phyloP scores from a whole-genome alignment of 441 rosid genomes.

The Syzygium malaccense region DNA sequence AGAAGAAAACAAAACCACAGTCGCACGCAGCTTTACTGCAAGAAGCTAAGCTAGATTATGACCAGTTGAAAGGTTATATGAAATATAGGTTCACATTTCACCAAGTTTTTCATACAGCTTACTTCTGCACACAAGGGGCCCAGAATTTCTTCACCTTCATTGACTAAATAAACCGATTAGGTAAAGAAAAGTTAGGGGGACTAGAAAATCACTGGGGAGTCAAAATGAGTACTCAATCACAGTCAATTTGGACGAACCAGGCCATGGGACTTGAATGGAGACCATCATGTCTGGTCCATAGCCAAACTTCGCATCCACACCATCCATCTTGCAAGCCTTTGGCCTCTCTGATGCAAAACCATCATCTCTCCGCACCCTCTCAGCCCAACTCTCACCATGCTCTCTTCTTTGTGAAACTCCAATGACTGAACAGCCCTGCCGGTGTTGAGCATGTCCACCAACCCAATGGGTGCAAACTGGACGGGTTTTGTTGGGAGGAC shows the following conservation, averaged over 20 bases:
- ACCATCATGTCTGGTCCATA: constrained; percentile 40
- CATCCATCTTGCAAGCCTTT: constrained; percentile 44
- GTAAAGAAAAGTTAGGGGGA: neutral
- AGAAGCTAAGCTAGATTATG: neutral
- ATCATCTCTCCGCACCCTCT: constrained; percentile 61
- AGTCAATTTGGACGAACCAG: constrained; percentile 31
- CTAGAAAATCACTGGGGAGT: neutral
- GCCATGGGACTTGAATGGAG: constrained; percentile 55
- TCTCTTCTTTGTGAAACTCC: constrained; percentile 6
- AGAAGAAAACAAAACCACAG: neutral
- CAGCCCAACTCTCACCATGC: constrained; percentile 31
- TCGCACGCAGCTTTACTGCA: neutral
- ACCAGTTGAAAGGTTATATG: neutral
- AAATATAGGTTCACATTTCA: neutral
- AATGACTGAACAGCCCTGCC: constrained; percentile 68
- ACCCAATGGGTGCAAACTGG: constrained; percentile 65
- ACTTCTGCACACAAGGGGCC: neutral
- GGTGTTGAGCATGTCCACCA: constrained; percentile 70
- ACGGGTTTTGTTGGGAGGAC: constrained; percentile 17
- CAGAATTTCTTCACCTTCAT: neutral
- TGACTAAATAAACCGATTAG: neutral
- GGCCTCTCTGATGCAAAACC: constrained; percentile 62
- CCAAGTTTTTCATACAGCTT: neutral
- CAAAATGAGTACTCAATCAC: constrained; percentile 41
- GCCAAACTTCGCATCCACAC: constrained; percentile 36